phyloP scores from a whole-genome alignment of 768 basidiomycete genomes.

The Cantharellus anzutake region DNA sequence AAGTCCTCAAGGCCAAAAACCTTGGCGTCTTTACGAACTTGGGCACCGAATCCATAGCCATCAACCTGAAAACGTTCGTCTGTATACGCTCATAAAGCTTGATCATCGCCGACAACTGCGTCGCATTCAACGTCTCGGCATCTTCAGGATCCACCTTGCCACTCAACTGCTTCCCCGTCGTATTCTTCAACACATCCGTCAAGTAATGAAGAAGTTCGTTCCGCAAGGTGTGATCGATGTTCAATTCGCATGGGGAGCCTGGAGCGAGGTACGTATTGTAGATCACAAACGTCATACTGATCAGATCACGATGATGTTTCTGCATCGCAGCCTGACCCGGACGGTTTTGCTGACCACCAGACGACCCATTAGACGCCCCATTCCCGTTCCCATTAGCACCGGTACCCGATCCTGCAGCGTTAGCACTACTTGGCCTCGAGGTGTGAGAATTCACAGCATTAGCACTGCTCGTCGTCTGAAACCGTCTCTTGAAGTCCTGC shows the following conservation, averaged over 20 bases:
- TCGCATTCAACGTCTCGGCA: slow-evolving; percentile 74
- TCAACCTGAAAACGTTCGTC: slow-evolving; percentile 86
- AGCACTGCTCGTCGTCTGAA: slow-evolving; percentile 87
- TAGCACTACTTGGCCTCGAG: slow-evolving; percentile 16
- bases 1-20: slow-evolving; percentile 61
- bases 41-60: slow-evolving; percentile 98
- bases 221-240: slow-evolving; percentile 92
- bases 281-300: slow-evolving; percentile 84
- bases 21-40: slow-evolving; percentile 86
- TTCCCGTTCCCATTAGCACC: too few relatives aligned
- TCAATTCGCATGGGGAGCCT: slow-evolving; percentile 86
- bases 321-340: slow-evolving; percentile 57
- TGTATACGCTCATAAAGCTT: slow-evolving; percentile 91
- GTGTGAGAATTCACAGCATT: slow-evolving; percentile 21
- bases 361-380: slow-evolving; percentile 5
- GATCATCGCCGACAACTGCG: slow-evolving; percentile 87
- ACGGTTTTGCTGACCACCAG: slow-evolving; percentile 38
- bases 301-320: slow-evolving; percentile 85
- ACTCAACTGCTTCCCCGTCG: slow-evolving; percentile 59
- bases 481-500: slow-evolving; percentile 89
- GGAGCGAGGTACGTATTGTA: slow-evolving; percentile 93
- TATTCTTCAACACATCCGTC: slow-evolving; percentile 60
- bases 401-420: not conserved
- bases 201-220: slow-evolving; percentile 90
- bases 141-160: slow-evolving; percentile 70